phyloP scores from a whole-genome alignment of 306 rosid species.

The Spatholobus suberectus region DNA sequence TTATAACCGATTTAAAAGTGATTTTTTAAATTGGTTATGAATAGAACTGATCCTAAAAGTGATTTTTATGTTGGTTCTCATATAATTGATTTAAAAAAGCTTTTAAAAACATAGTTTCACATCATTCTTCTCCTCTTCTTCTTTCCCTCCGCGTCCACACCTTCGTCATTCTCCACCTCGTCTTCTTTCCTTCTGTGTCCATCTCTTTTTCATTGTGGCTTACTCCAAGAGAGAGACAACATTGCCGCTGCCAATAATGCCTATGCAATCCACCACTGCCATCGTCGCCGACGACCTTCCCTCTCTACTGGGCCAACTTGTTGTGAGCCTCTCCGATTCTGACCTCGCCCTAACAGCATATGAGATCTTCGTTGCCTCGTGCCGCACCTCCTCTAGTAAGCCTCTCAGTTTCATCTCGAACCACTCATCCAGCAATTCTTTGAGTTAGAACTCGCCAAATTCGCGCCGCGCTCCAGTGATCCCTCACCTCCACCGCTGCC shows the following conservation, averaged over 20 bases:
- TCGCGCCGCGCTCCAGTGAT: constrained; percentile 83
- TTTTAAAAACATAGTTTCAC: too few relatives aligned
- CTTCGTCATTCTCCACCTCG: too few relatives aligned
- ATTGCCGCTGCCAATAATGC: constrained; percentile 45
- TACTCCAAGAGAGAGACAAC: constrained; percentile 77
- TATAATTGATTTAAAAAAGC: too few relatives aligned
- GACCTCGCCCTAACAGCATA: constrained; percentile 84
- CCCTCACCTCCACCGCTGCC: constrained; percentile 91
- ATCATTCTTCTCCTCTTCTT: too few relatives aligned
- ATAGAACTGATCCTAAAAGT: too few relatives aligned
- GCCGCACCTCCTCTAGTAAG: constrained; percentile 89
- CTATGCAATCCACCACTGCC: constrained; percentile 38
- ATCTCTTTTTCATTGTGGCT: constrained; percentile 88
- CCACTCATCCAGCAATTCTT: constrained; percentile 56
- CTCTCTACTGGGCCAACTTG: constrained; percentile 82
- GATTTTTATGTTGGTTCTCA: too few relatives aligned
- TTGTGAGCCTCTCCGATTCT: constrained; percentile 69
- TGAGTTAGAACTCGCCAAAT: constrained; percentile 52
- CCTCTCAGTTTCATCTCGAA: constrained; percentile 55
- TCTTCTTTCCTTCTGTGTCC: constrained; percentile 31
- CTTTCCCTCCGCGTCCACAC: too few relatives aligned
- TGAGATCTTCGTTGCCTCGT: constrained; percentile 98
- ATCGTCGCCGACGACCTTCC: constrained; percentile 64
- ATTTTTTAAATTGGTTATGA: too few relatives aligned
- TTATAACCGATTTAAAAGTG: too few relatives aligned